Base-by-base conservation (phyloP, 2,329 filamentous ascomycete species). In the Aureobasidium sp. region DNA sequence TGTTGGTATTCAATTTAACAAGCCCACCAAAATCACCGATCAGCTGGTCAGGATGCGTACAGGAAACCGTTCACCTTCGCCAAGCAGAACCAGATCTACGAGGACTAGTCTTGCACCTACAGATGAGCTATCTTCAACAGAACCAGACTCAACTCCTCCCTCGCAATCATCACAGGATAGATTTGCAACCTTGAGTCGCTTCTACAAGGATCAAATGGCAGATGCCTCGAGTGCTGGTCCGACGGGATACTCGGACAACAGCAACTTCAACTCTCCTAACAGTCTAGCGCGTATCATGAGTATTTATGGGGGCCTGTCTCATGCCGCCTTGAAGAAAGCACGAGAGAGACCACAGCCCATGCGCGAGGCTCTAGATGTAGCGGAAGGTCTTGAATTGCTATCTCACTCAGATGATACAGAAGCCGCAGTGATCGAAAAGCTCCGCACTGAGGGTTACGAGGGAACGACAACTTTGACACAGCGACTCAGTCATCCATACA, bases 271-370 rank as follows among this genome's bases (percentile, higher is more conserved):
- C 34, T 96, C 92, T 0, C 92, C 93, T 0, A 88, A 85, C 5
- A 89, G 91, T 10, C 78, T 97, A 59, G 87, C 89, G 30, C 86
- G 93, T 36, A 94, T 97, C 69, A 95, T 97, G 90, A 92, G 85
- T 64, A 79, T 97, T 30, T 97, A 97, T 75, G 90, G 89, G 0
- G 80, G 80, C 0, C 82, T 84, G 60, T 84, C 80, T 65, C 82
- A 79, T 59, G 79, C 83, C 66, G 80, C 81, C 61, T 82, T 80
- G 68, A 87, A 88, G 67, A 86, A 88, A 68, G 77, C 82, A 11
- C 86, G 88, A 69, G 79, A 82, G 13, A 90, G 88, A 66, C 80
- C 85, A 0, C 82, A 85, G 25, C 79, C 86, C 1, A 94, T 96
- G 87, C 85, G 91, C 30, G 93, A 97, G 76, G 90, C 91, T 2